Base-by-base conservation (phyloP, 257 asterid genomes). In the Scutellaria barbata region DNA sequence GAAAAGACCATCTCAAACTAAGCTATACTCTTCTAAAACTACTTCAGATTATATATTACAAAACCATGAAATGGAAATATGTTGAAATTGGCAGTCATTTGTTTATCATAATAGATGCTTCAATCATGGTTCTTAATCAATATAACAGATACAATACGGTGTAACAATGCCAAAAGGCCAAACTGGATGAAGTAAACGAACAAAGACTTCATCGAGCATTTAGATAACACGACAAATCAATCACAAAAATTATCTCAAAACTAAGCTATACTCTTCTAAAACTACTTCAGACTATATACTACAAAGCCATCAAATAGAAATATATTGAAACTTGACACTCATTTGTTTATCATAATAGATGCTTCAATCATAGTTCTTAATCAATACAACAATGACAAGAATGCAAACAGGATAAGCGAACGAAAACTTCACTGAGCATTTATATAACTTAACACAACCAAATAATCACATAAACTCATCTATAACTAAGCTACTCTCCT, bases 141-240 rank as follows among this genome's bases (percentile, higher is more conserved):
- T 43, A 18, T 7, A 63, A 52, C 14, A 61, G 0, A 59, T 30
- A n/a, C 39, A 5, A 56, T 16, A 63, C 52, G 55, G 45, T 10
- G 62, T 42, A 63, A 1, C 51, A 78, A 33, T 2, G 30, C 66
- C n/a, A 33, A 33, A 54, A 63, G 40, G 54, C 71, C 13, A n/a
- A 48, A 6, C 63, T 25, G 25, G 2, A 3, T 30, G 35, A 35
- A 13, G 14, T 47, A 74, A 11, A 39, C 61, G 22, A 39, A 47
- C 57, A 43, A 41, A 67, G 9, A 22, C 53, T 25, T 14, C 16
- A 37, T 14, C 22, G 4, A 52, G n/a, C 47, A 57, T 52, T 42
- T 43, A 11, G 33, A 41, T n/a, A 69, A 65, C 66, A 67, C 7
- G 5, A 22, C 35, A 16, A 41, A n/a, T 40, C 10, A 22, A 30